Conservation (phyloP, 2,329 filamentous ascomycete genomes). For the Arthrobotrys entomopaga region DNA sequence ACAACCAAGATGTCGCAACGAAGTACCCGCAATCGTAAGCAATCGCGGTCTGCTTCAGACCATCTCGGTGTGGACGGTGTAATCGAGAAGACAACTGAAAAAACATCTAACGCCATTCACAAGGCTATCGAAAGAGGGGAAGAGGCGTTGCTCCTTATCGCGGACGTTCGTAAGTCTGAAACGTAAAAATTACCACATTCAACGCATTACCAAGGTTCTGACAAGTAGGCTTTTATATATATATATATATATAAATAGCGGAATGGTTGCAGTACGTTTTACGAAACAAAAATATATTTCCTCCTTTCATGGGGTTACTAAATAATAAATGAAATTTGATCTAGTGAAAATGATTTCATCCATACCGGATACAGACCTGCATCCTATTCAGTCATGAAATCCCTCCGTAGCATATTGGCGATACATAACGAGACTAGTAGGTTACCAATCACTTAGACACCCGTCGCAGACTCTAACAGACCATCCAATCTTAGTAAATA, state of each 20-base stretch:
- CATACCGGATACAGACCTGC: slow-evolving; percentile 57
- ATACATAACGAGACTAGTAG: slow-evolving; percentile 62
- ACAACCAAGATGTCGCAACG: slow-evolving; percentile 18
- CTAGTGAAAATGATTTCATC: slow-evolving; percentile 62
- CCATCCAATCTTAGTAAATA: slow-evolving; percentile 62
- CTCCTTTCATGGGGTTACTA: neutral
- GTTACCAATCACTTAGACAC: neutral
- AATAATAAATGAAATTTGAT: neutral
- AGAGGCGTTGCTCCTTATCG: slow-evolving; percentile 14
- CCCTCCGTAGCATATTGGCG: slow-evolving; percentile 55
- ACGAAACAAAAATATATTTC: neutral
- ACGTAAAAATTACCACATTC: slow-evolving; percentile 11
- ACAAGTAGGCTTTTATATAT: neutral
- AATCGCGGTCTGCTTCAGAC: slow-evolving; percentile 12
- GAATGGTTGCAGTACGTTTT: slow-evolving; percentile 27
- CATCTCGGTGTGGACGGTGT: neutral
- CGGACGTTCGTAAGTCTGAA: slow-evolving; percentile 23
- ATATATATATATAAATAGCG: slow-evolving; percentile 7
- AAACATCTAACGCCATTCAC: slow-evolving; percentile 8
- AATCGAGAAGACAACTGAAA: slow-evolving; percentile 15
- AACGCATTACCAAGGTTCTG: slow-evolving; percentile 1
- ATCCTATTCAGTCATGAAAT: slow-evolving; percentile 58
- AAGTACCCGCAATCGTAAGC: slow-evolving; percentile 30
- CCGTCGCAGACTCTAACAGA: neutral
- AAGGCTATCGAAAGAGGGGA: slow-evolving; percentile 15